phyloP scores from a whole-genome alignment of 2,329 filamentous ascomycete species.

The Neofusicoccum cordaticola region DNA sequence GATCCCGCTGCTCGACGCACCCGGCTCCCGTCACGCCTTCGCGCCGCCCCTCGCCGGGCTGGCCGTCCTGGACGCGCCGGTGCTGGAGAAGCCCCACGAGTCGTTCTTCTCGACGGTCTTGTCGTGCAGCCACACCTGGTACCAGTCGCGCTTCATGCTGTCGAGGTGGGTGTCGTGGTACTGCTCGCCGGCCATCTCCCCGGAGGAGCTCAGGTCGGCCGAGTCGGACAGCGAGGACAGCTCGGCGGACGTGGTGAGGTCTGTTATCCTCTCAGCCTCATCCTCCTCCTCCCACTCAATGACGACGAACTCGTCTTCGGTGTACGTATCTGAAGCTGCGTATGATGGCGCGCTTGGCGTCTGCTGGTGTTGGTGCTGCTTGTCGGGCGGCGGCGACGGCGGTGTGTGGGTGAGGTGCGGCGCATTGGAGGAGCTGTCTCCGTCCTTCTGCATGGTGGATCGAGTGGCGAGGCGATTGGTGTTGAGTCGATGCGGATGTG shows the following conservation, averaged over 20 bases:
- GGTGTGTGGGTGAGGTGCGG: not conserved
- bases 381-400: not conserved
- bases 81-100: conserved; percentile 6
- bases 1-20: not conserved
- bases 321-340: conserved; percentile 8
- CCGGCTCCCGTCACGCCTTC: not conserved
- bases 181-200: too few species aligned
- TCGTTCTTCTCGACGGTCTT: not conserved
- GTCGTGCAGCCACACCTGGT: conserved; percentile 1
- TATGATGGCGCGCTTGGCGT: not conserved
- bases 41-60: not conserved
- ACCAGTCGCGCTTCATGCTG: not conserved
- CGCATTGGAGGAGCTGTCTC: not conserved
- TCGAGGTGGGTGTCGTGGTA: not conserved
- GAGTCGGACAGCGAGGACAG: not conserved
- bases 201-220: not conserved
- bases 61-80: not conserved
- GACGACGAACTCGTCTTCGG: conserved; percentile 8
- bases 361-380: not conserved
- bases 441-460: not conserved
- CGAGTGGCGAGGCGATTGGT: too few species aligned
- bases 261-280: conserved; percentile 5
- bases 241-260: not conserved
- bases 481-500: too few species aligned
- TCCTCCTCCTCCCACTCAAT: conserved; percentile 4